Evolutionary conservation across 257 asterid species (phyloP).

Genomic region (Apocynum venetum): DNA sequence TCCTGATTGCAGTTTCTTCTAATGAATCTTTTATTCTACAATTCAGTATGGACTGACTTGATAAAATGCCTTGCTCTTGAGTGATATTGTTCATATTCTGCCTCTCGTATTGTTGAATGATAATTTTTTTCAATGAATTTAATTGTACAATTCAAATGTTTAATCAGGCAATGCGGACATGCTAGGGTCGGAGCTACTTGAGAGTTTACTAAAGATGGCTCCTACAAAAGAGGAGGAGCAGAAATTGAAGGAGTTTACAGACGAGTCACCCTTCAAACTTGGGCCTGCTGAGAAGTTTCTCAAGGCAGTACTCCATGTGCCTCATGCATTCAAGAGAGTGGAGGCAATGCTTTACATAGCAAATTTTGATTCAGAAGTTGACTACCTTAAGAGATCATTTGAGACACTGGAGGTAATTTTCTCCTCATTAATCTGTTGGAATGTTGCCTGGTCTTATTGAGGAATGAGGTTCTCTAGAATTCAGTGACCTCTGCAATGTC

Average conservation of each 20-base stretch:
- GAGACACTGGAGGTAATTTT: conserved; percentile 67
- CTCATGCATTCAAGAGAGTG: conserved; percentile 71
- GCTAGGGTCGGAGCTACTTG: conserved; percentile 69
- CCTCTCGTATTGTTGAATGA: background rate
- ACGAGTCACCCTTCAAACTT: conserved; percentile 49
- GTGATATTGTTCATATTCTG: background rate
- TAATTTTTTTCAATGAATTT: background rate
- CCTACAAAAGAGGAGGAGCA: conserved; percentile 72
- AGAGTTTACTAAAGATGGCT: conserved; percentile 75
- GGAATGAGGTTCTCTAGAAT: background rate
- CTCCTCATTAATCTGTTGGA: background rate
- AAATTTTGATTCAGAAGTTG: conserved; percentile 63
- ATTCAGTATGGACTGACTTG: background rate
- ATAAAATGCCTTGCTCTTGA: background rate
- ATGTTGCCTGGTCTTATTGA: background rate
- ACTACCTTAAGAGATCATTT: conserved; percentile 65
- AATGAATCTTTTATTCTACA: background rate
- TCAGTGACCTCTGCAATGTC: background rate
- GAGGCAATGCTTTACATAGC: conserved; percentile 75
- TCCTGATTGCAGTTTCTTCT: background rate
- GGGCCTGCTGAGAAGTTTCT: conserved; percentile 79
- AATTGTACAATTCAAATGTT: background rate
- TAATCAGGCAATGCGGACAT: conserved; percentile 56
- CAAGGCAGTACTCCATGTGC: conserved; percentile 64
- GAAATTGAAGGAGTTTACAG: conserved; percentile 53